Conservation (phyloP, 129 eudicot species). For the Chrysanthemum lavandulifolium region DNA sequence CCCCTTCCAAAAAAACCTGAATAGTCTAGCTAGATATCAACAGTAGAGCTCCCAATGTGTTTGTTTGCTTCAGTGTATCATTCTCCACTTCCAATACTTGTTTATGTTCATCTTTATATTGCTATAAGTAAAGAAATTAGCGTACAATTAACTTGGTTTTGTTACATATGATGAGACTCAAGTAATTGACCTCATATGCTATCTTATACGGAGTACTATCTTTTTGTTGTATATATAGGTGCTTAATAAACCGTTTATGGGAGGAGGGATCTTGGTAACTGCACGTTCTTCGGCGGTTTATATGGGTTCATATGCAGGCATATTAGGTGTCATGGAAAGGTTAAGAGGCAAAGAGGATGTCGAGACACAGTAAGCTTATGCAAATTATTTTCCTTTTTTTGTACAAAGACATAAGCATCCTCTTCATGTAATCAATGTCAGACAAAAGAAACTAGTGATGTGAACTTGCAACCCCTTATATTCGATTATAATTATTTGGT, state of each 20-base stretch:
- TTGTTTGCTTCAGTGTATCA: no score
- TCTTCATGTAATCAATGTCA: background rate
- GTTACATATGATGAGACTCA: no score
- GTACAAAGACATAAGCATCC: background rate
- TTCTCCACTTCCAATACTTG: no score
- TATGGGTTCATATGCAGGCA: background rate
- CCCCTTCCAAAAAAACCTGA: no score
- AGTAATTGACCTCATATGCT: no score
- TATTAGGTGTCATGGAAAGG: background rate
- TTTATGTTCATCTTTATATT: no score
- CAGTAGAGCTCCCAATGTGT: no score
- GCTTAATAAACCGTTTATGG: background rate
- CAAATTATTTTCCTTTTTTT: background rate
- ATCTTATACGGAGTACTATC: background rate
- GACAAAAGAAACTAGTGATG: background rate
- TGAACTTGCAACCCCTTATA: background rate
- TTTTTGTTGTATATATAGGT: background rate
- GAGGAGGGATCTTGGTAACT: background rate
- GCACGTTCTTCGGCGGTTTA: background rate
- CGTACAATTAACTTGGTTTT: no score
- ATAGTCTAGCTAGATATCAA: no score
- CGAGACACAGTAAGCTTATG: conserved; percentile 2
- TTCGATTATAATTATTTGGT: background rate
- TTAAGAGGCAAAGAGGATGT: conserved; percentile 1
- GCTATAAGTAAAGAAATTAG: no score